Evolutionary conservation across 2,329 filamentous ascomycete genomes (phyloP).

Genomic region (Arthrobotrys sphaeroides): DNA sequence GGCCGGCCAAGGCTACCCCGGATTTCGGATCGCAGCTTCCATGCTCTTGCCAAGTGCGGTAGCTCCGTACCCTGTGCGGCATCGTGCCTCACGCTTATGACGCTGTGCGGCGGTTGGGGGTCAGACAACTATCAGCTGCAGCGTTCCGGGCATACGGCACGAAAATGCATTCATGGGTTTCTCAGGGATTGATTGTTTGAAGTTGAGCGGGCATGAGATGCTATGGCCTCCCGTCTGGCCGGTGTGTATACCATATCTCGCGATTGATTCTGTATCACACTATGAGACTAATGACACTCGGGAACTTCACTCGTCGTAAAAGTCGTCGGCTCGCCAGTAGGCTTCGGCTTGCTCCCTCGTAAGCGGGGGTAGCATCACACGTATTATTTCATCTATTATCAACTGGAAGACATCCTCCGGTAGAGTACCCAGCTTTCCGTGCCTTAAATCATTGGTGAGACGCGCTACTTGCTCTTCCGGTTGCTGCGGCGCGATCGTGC

Average conservation of each 20-base stretch:
- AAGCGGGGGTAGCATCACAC: constrained; percentile 24
- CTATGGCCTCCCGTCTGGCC: not conserved
- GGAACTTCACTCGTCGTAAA: too few relatives aligned
- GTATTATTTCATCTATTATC: constrained; percentile 25
- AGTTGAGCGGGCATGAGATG: not conserved
- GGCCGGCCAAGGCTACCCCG: constrained; percentile 47
- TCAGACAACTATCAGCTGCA: constrained; percentile 20
- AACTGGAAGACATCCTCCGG: constrained; percentile 53
- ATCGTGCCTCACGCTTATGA: not conserved
- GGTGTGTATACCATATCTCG: not conserved
- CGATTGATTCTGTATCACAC: too few relatives aligned
- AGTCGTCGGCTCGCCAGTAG: constrained; percentile 55
- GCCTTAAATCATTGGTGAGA: not conserved
- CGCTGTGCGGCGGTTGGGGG: constrained; percentile 7
- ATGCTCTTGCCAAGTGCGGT: not conserved
- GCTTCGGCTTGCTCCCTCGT: constrained; percentile 61
- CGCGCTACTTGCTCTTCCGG: not conserved
- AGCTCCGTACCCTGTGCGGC: constrained; percentile 13
- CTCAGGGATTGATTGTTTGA: not conserved
- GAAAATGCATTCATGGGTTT: not conserved
- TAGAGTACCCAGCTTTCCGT: constrained; percentile 8
- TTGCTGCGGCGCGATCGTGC: constrained; percentile 21
- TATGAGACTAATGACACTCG: too few relatives aligned
- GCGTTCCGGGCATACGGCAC: constrained; percentile 8
- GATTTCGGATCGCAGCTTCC: constrained; percentile 33